These are phyloP conservation scores for Fusarium pininemorale DNA, from an alignment of 2,329 filamentous ascomycete species.

Conservation along the genomic window DNA sequence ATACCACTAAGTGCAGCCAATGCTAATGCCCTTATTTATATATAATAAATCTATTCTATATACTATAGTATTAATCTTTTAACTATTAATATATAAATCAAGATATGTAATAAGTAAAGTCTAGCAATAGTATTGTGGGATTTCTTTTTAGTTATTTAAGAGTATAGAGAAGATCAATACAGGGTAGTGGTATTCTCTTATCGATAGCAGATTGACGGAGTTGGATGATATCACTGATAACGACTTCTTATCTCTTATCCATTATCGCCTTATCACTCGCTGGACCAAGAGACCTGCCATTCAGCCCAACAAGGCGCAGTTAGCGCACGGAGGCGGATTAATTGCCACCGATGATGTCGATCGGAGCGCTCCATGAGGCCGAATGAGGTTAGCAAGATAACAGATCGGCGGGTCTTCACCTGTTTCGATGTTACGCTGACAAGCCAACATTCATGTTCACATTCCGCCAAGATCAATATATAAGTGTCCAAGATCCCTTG, in stretches of 20 bases:
- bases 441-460: background rate
- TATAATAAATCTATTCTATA: too few relatives aligned
- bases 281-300: background rate
- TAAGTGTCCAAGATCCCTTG: background rate
- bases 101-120: too few relatives aligned
- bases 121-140: background rate
- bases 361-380: background rate
- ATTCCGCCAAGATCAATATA: background rate
- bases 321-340: background rate
- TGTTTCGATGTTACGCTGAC: background rate
- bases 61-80: too few relatives aligned
- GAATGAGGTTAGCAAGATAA: background rate
- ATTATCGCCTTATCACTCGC: background rate
- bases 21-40: rapidly evolving
- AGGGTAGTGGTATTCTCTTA: background rate
- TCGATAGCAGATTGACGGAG: background rate
- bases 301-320: slow-evolving; percentile 6
- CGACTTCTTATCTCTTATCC: rapidly evolving
- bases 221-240: background rate
- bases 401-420: background rate
- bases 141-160: background rate
- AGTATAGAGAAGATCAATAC: background rate
- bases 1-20: too few relatives aligned
- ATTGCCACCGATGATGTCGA: background rate
- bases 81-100: too few relatives aligned